Evolutionary conservation across 306 rosid genomes (phyloP).

Genomic region (Casuarina equisetifolia): DNA sequence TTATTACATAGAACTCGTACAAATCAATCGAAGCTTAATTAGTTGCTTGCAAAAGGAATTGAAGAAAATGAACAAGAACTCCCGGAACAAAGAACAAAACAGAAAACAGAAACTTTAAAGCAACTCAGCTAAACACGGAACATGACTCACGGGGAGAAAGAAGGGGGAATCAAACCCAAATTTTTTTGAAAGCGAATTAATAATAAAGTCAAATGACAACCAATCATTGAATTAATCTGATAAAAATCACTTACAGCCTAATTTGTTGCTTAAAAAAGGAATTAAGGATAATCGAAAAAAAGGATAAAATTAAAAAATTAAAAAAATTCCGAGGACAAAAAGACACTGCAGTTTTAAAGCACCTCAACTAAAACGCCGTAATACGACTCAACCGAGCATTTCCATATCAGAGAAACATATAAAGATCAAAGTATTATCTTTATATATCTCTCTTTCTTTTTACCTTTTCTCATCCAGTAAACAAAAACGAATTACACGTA

Average conservation of each 20-base stretch:
- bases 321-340: neutral
- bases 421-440: neutral
- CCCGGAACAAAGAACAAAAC: too few species aligned
- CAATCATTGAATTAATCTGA: neutral
- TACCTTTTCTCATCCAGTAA: constrained; percentile 7
- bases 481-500: neutral
- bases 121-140: too few species aligned
- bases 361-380: neutral
- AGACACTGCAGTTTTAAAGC: neutral
- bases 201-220: neutral
- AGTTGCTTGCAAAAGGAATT: too few species aligned
- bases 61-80: too few species aligned
- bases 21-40: too few species aligned
- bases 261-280: neutral
- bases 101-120: too few species aligned
- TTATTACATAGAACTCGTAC: too few species aligned
- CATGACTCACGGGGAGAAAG: too few species aligned
- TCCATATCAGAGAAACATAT: neutral
- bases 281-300: neutral
- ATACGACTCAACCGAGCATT: neutral
- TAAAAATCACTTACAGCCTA: neutral
- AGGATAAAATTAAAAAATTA: neutral
- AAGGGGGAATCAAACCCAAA: neutral
- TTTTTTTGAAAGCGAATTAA: neutral
- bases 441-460: neutral